Evolutionary conservation across 73 alveolate genomes (phyloP).

Genomic region (Stentor roeselii): DNA sequence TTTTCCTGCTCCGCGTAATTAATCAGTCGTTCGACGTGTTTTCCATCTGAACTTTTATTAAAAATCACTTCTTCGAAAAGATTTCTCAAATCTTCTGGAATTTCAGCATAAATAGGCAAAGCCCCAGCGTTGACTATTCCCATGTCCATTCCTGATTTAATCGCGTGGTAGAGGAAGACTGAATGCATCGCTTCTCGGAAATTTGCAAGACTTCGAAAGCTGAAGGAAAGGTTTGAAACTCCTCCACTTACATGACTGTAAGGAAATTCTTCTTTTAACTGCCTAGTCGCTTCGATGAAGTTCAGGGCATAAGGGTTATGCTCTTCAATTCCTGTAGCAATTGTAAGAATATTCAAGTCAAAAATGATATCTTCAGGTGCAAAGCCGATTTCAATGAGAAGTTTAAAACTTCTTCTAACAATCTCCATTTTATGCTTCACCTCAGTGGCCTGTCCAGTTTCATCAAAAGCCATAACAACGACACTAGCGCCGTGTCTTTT

Average conservation of each 20-base stretch:
- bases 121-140: conserved; percentile 88
- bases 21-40: conserved; percentile 58
- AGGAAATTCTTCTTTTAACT: conserved; percentile 53
- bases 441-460: conserved; percentile 81
- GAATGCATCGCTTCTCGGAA: conserved; percentile 66
- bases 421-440: conserved; percentile 63
- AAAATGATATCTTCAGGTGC: conserved; percentile 76
- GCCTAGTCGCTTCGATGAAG: conserved; percentile 69
- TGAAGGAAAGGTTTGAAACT: conserved; percentile 75
- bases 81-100: conserved; percentile 46
- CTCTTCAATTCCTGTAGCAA: conserved; percentile 86
- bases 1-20: conserved; percentile 55
- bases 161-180: conserved; percentile 73
- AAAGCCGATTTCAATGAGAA: conserved; percentile 54
- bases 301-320: conserved; percentile 76
- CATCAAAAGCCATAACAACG: conserved; percentile 91
- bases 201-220: conserved; percentile 69
- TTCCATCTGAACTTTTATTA: conserved; percentile 57
- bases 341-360: conserved; percentile 74
- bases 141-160: conserved; percentile 75
- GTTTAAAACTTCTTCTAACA: conserved; percentile 64
- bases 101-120: conserved; percentile 73
- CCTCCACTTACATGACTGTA: conserved; percentile 71
- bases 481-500: conserved; percentile 78
- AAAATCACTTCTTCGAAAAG: conserved; percentile 61